These are phyloP conservation scores for Phialophora expanda DNA, from an alignment of 2,329 filamentous ascomycete genomes.

Conservation along the genomic window DNA sequence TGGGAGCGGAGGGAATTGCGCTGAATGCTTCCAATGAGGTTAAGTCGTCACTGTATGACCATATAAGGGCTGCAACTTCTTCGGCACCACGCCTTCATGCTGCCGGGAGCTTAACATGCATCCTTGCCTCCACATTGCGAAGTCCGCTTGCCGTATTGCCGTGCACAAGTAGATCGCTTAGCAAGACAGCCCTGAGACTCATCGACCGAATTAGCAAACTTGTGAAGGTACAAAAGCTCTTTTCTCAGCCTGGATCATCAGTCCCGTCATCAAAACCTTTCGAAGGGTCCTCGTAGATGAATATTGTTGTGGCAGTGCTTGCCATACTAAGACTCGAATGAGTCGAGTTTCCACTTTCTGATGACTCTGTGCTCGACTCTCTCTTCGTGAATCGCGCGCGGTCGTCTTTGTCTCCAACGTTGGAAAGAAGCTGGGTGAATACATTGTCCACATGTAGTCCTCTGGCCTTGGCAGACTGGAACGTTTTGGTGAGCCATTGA, in stretches of 20 bases:
- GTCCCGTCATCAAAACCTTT: slow-evolving; percentile 17
- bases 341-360: slow-evolving; percentile 11
- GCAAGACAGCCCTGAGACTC: not conserved
- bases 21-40: not conserved
- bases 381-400: slow-evolving; percentile 16
- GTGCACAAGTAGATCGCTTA: not conserved
- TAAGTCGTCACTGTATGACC: not conserved
- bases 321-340: slow-evolving; percentile 9
- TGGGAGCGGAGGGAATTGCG: too few species aligned
- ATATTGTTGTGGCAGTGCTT: slow-evolving; percentile 18
- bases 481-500: slow-evolving; percentile 29
- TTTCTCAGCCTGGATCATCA: slow-evolving; percentile 14
- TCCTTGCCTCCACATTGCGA: not conserved
- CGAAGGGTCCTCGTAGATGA: slow-evolving; percentile 23
- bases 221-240: not conserved
- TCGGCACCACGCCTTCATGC: not conserved
- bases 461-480: slow-evolving; percentile 27
- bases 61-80: not conserved
- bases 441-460: slow-evolving; percentile 30
- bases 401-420: slow-evolving; percentile 16
- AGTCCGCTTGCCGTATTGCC: not conserved
- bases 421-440: slow-evolving; percentile 13
- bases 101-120: not conserved
- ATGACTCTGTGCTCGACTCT: slow-evolving; percentile 26
- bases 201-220: not conserved